Base-by-base conservation (phyloP, 495 filamentous ascomycete genomes). In the Talaromyces liani region DNA sequence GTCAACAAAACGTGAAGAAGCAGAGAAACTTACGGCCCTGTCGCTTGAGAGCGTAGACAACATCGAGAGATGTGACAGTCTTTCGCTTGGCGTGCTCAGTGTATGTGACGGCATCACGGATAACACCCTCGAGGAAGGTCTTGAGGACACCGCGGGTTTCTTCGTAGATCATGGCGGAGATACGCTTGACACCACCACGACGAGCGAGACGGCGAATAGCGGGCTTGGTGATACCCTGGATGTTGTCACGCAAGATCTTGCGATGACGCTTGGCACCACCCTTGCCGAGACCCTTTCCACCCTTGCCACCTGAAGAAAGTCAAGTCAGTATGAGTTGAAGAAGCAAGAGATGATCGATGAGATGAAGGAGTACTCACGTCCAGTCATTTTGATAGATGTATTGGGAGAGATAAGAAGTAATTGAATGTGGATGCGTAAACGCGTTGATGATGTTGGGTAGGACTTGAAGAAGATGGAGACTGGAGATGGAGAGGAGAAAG, bases 111-210 rank as follows among this genome's bases (percentile, higher is more conserved):
- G 93, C 93, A 69, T 97, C 93, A 84, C 92, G 92, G 80, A 99
- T 99, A 84, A 99, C 95, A 84, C 93, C 92, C 84, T 99, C 95
- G 72, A 99, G 92, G 92, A 99, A 99, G 82, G 94, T 95, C 91
- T 99, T 99, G 73, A 99, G 90, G 72, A 99, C 95, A 88, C 94
- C 92, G 77, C 95, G 95, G 71, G 95, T 99, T 87, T 99, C 95
- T 79, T 99, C 95, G 87, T 99, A 99, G 89, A 99, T 93, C 84
- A 90, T 85, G 79, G 79, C 72, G 74, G 95, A 98, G 84, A 99
- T 99, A 97, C 95, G 94, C 91, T 99, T 97, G 84, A 97, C 93
- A 92, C 93, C 93, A 82, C 93, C 93, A 91, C 93, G 92, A 79
- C 93, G 92, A 64, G 94, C 94, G 79, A 99, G 94, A 95, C 94